Base-by-base conservation (phyloP, 495 filamentous ascomycete species). In the Podospora comata region DNA sequence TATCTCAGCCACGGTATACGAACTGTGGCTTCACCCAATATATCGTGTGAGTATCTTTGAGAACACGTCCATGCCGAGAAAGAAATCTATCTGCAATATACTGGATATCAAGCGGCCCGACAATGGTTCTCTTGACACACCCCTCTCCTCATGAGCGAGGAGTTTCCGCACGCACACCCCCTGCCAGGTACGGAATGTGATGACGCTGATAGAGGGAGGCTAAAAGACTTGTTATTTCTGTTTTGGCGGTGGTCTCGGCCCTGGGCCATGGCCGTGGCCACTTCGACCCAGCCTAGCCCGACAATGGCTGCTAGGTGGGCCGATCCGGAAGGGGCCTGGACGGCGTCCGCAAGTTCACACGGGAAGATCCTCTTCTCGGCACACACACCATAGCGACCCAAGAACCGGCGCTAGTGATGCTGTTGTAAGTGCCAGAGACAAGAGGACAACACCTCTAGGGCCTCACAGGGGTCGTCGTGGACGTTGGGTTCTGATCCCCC, bases 261-360 rank as follows among this genome's bases (percentile, higher is more conserved):
- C 69, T 67, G 20, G 20, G 71, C 57, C 66, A 57, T 65, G 73
- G 69, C 62, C 72, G 72, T 68, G 69, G 68, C 75, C 72, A 71
- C 54, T 39, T 60, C 55, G 69, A 73, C 70, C 66, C 65, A 74
- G 70, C 64, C 73, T 69, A 76, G 73, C 74, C 73, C 54, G 64
- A 72, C 71, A 70, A 65, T 68, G 76, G 73, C 59, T 73, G 68
- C 67, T 69, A 76, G 73, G 73, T 78, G 75, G 76, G 71, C 72
- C 72, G 68, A 67, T 68, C 68, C 72, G 72, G 68, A 71, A 70
- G 67, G 28, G 67, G 28, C 66, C 68, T 76, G 62, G 63, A 73
- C 67, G 68, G 62, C 62, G 67, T 39, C 68, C 71, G 61, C 69
- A 55, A 70, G 48, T 64, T 70, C 65, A 66, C 65, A 70, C 70